These are phyloP conservation scores for Cytospora paraplurivora DNA, from an alignment of 2,329 filamentous ascomycete species.

Conservation along the genomic window DNA sequence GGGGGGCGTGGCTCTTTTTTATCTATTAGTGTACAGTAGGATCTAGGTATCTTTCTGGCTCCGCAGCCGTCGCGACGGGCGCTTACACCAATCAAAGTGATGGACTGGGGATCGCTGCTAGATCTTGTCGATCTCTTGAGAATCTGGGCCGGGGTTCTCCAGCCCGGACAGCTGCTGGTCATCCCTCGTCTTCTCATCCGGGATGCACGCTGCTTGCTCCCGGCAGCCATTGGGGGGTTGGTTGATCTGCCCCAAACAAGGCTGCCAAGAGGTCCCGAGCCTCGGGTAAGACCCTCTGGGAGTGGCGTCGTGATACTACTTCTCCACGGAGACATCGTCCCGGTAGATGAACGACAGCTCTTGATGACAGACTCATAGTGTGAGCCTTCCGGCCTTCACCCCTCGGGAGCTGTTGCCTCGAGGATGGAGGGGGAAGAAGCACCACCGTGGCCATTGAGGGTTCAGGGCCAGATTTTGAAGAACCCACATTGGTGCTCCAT, in stretches of 20 bases:
- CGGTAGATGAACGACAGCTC: no score
- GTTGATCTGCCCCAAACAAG: neutral
- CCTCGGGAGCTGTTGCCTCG: neutral
- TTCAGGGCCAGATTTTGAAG: neutral
- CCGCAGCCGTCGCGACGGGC: constrained; percentile 27
- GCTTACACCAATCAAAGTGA: constrained; percentile 22
- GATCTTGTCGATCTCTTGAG: constrained; percentile 27
- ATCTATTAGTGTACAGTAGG: no score
- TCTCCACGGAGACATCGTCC: no score
- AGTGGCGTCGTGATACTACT: no score
- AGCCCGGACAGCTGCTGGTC: neutral
- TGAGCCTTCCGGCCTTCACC: no score
- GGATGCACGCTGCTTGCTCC: neutral
- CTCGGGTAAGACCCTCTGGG: neutral
- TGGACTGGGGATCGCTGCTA: constrained; percentile 28
- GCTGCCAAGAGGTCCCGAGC: neutral
- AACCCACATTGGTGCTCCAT: constrained; percentile 1
- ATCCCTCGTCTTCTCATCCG: neutral
- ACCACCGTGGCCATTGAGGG: neutral
- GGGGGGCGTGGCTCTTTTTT: no score
- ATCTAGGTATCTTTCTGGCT: no score
- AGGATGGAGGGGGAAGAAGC: neutral
- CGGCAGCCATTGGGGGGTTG: neutral
- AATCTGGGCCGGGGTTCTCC: constrained; percentile 18
- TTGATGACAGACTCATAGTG: no score